Evolutionary conservation across 2,329 filamentous ascomycete species (phyloP), one percentile per base, ranked within the genome.

Genomic region (Diaporthe sp.): DNA sequence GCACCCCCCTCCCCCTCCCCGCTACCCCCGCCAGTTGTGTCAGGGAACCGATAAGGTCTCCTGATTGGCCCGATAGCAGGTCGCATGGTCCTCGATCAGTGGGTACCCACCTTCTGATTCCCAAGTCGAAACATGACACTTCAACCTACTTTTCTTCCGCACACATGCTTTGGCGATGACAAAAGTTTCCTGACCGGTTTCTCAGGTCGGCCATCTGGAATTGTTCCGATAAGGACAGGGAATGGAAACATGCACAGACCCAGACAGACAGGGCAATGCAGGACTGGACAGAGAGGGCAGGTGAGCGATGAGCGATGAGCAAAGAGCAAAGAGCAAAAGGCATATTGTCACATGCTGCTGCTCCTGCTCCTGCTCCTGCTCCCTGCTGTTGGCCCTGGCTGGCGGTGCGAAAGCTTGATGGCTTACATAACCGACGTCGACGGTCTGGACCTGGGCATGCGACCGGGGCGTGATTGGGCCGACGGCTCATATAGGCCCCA

Each of bases 11-110:
- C 25, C 37, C 58, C n/a, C 25, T 27, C 32, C 35, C 70, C 50
- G n/a, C 44, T 63, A 19, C 35, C 63, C 44, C 56, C 25, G 37
- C 30, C 35, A 51, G 63, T 63, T 22, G 59, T n/a, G 58, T 19
- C 22, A 37, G 59, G 59, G 15, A 7, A 19, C 32, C 25, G 56
- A 55, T 63, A 25, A 63, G 44, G 10, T 10, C 32, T 15, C 7
- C 13, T 71, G 70, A 71, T 71, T 71, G 56, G 70, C 13, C 47
- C 70, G 70, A 71, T 71, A 71, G 70, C 56, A 25, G 37, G 58
- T 53, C 70, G 70, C 70, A 71, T 53, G 69, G 55, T 42, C 51
- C 51, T 63, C 35, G 56, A 55, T 63, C 32, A 63, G 30, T 53
- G 70, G 58, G 58, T 22, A 71, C 56, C 70, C 58, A 63, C 56